Percentiles rank a stretch among this genome's conserved stretches.
These are phyloP conservation scores for Triticum timopheevii DNA, from an alignment of 176 grass and related monocot species.

Conservation along the genomic window DNA sequence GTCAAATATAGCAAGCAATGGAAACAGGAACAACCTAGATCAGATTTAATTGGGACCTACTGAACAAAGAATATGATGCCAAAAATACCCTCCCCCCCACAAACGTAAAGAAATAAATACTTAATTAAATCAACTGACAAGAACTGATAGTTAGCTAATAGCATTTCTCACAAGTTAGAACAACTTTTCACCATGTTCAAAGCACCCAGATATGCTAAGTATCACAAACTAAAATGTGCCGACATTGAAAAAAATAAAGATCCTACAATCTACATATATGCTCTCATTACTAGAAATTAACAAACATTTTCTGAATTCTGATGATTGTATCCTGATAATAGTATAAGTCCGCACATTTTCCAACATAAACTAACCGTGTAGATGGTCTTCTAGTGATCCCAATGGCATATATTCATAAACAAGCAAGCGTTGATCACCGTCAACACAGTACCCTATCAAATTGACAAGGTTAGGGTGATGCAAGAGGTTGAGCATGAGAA, in stretches of 20 bases:
- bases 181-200: constrained; percentile 13
- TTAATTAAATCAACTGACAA: background rate
- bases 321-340: background rate
- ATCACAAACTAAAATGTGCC: background rate
- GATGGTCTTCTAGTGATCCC: constrained; percentile 77
- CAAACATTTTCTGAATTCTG: background rate
- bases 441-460: constrained; percentile 66
- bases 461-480: constrained; percentile 79
- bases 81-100: background rate
- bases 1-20: background rate
- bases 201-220: background rate
- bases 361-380: constrained; percentile 59
- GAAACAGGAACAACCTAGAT: background rate
- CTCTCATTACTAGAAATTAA: background rate
- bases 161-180: background rate
- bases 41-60: background rate
- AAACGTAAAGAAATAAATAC: background rate
- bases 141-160: background rate
- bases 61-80: background rate
- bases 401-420: constrained; percentile 86
- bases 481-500: constrained; percentile 72
- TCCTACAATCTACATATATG: constrained; percentile 10
- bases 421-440: constrained; percentile 55
- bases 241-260: background rate
- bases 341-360: constrained; percentile 8